phyloP scores from a whole-genome alignment of 805 yeast genomes.

The Priceomyces medius region DNA sequence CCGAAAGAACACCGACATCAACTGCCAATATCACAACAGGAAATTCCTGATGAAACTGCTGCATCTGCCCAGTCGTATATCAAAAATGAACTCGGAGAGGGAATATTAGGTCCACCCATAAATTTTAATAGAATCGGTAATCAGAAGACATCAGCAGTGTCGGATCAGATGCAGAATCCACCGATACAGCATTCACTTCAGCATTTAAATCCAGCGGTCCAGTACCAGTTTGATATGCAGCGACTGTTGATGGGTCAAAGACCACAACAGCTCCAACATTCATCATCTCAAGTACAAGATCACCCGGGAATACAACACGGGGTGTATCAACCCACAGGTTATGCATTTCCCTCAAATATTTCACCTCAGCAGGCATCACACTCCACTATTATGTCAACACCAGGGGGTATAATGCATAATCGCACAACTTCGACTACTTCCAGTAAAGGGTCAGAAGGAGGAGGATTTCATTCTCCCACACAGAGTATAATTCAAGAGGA shows the following conservation, averaged over 20 bases:
- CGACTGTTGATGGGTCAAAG: constrained; percentile 1
- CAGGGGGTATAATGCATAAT: background rate
- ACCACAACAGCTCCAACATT: background rate
- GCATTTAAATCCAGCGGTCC: background rate
- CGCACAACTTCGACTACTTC: constrained; percentile 1
- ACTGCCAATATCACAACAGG: background rate
- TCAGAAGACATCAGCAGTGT: background rate
- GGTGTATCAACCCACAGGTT: constrained; percentile 15
- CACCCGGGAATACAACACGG: constrained; percentile 22
- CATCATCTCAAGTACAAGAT: no score
- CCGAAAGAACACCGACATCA: constrained; percentile 5
- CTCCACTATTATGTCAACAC: background rate
- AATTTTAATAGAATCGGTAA: constrained; percentile 2
- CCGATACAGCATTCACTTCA: background rate
- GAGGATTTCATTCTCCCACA: background rate
- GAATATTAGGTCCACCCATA: constrained; percentile 9
- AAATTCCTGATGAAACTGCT: background rate
- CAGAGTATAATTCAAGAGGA: background rate
- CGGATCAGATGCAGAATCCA: background rate
- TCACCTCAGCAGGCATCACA: constrained; percentile 9
- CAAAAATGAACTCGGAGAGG: constrained; percentile 7
- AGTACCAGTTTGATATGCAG: background rate
- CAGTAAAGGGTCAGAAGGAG: background rate
- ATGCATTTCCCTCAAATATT: constrained; percentile 13
- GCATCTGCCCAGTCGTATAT: background rate